phyloP scores from a whole-genome alignment of 768 basidiomycete species.

The Tremella fuciformis region DNA sequence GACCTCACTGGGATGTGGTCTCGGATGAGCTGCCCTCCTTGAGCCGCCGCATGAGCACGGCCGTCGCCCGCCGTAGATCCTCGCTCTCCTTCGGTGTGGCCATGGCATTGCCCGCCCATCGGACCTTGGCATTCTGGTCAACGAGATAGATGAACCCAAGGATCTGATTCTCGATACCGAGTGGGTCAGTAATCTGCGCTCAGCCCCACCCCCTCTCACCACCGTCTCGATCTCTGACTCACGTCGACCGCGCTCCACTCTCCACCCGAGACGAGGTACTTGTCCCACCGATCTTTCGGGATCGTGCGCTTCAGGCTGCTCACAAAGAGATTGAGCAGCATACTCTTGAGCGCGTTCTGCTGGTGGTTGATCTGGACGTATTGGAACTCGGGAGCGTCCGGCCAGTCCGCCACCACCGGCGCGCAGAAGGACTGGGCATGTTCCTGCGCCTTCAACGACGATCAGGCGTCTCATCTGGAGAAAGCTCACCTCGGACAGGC shows the following conservation, averaged over 20 bases:
- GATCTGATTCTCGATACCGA: conserved; percentile 84
- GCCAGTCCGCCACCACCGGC: conserved; percentile 41
- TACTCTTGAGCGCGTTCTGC: conserved; percentile 86
- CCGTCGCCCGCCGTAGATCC: conserved; percentile 61
- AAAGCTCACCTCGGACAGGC: conserved; percentile 74
- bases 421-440: conserved; percentile 68
- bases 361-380: conserved; percentile 74
- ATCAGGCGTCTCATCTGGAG: not conserved
- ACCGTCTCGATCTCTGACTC: conserved; percentile 12
- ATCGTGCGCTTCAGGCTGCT: conserved; percentile 66
- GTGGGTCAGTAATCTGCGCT: conserved; percentile 53
- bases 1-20: not conserved
- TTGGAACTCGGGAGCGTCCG: conserved; percentile 31
- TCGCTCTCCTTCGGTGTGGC: conserved; percentile 70
- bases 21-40: not conserved
- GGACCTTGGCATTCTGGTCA: conserved; percentile 75
- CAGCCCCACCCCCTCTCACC: not conserved
- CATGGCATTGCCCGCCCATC: conserved; percentile 90
- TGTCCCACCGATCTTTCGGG: conserved; percentile 58
- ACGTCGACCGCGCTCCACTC: conserved; percentile 47
- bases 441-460: conserved; percentile 57
- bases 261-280: conserved; percentile 46
- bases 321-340: conserved; percentile 82
- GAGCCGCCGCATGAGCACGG: conserved; percentile 47
- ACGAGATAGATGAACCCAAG: conserved; percentile 90